phyloP scores from a whole-genome alignment of 1,284 basidiomycete species.

The Peniophora sp. region DNA sequence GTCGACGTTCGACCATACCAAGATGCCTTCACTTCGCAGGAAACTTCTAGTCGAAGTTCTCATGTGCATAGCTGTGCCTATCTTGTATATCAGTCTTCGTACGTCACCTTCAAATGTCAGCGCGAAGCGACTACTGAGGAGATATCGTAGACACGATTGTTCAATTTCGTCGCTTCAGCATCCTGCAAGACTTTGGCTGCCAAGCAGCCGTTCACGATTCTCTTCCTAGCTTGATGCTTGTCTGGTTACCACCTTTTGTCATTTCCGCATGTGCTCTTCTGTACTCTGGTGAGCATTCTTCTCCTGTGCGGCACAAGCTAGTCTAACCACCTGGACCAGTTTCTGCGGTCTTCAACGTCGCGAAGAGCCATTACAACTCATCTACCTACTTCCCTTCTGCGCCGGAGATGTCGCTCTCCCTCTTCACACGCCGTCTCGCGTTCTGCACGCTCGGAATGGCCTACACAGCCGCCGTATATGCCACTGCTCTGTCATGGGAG shows the following conservation, averaged over 20 bases:
- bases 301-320: neutral
- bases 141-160: conserved; percentile 45
- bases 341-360: conserved; percentile 17
- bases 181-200: conserved; percentile 59
- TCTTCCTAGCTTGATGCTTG: conserved; percentile 39
- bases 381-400: conserved; percentile 19
- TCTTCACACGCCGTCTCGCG: conserved; percentile 32
- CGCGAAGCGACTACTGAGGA: conserved; percentile 2
- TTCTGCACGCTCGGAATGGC: conserved; percentile 27
- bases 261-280: conserved; percentile 34
- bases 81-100: conserved; percentile 54
- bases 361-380: conserved; percentile 26
- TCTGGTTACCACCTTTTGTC: conserved; percentile 50
- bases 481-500: conserved; percentile 23
- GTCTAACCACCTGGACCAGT: conserved; percentile 1
- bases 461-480: conserved; percentile 27
- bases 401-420: conserved; percentile 24
- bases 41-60: conserved; percentile 37
- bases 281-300: conserved; percentile 29
- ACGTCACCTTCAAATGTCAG: conserved; percentile 18
- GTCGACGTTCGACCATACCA: conserved; percentile 18
- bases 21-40: conserved; percentile 21
- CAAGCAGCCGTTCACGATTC: conserved; percentile 49
- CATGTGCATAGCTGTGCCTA: conserved; percentile 46
- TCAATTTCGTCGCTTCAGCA: conserved; percentile 65